Evolutionary conservation across 2,329 filamentous ascomycete genomes (phyloP).

Genomic region (Tolypocladium capitatum): DNA sequence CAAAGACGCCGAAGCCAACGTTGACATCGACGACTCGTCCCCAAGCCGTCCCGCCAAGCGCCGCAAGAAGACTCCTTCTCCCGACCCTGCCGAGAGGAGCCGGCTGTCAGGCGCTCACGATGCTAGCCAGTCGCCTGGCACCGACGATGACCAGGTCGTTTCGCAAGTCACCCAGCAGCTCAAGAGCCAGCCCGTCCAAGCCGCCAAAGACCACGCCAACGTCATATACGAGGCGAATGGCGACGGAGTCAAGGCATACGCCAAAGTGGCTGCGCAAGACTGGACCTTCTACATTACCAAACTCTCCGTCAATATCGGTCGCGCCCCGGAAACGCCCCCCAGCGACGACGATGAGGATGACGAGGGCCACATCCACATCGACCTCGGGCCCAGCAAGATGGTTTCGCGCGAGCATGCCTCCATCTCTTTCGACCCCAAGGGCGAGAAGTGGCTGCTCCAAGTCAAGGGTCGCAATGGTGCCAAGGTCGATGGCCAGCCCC

Average conservation of each 20-base stretch:
- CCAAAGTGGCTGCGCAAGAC: constrained; percentile 67
- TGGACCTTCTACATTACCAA: constrained; percentile 78
- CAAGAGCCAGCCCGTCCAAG: constrained; percentile 37
- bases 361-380: constrained; percentile 59
- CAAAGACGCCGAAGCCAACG: constrained; percentile 17
- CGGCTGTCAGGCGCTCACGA: constrained; percentile 15
- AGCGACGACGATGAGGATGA: constrained; percentile 28
- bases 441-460: constrained; percentile 66
- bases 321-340: constrained; percentile 41
- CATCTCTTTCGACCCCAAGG: constrained; percentile 57
- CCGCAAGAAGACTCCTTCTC: constrained; percentile 38
- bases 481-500: constrained; percentile 60
- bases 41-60: constrained; percentile 50
- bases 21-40: constrained; percentile 38
- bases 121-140: constrained; percentile 23
- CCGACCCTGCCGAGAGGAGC: constrained; percentile 4
- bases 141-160: constrained; percentile 43
- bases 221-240: constrained; percentile 47
- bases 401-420: constrained; percentile 66
- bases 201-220: constrained; percentile 50
- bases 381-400: constrained; percentile 73
- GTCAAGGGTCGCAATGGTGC: constrained; percentile 89
- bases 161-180: constrained; percentile 42
- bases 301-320: constrained; percentile 63
- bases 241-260: constrained; percentile 59